These are phyloP conservation scores for Vachellia pachyceras DNA, from an alignment of 306 rosid genomes.

Conservation along the genomic window DNA sequence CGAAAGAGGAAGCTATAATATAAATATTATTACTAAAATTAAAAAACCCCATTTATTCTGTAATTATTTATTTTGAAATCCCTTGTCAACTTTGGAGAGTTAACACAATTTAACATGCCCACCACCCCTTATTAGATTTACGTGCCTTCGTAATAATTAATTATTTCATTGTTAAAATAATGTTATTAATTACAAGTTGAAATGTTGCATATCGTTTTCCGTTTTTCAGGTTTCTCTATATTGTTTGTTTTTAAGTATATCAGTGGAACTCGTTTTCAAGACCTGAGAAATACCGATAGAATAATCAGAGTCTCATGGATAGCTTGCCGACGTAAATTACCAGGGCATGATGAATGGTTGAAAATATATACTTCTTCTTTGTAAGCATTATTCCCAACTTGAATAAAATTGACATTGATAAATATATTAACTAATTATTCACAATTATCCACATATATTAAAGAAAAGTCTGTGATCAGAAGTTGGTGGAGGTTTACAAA, in stretches of 20 bases:
- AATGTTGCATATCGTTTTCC: conserved; percentile 37
- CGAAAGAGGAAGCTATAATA: too few relatives aligned
- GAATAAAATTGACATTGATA: conserved; percentile 41
- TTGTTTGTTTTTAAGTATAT: not conserved
- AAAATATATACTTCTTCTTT: conserved; percentile 17
- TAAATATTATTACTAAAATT: too few relatives aligned
- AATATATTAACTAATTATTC: conserved; percentile 23
- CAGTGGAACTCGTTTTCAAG: conserved; percentile 39
- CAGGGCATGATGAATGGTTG: conserved; percentile 29
- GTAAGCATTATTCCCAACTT: conserved; percentile 34
- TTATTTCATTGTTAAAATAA: conserved; percentile 33
- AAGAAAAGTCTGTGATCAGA: not conserved
- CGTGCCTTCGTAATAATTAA: conserved; percentile 36
- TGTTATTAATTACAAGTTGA: conserved; percentile 34
- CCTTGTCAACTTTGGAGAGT: conserved; percentile 37
- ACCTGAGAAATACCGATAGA: conserved; percentile 20
- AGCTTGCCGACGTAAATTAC: conserved; percentile 46
- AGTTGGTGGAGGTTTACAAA: conserved; percentile 2
- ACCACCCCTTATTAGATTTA: conserved; percentile 32
- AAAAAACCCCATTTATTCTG: not conserved
- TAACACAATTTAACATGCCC: not conserved
- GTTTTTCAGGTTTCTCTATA: not conserved
- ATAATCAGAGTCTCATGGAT: conserved; percentile 38
- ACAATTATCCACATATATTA: not conserved
- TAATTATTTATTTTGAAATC: conserved; percentile 27